phyloP scores from a whole-genome alignment of 1,284 basidiomycete species.

The Moniliophthora roreri region DNA sequence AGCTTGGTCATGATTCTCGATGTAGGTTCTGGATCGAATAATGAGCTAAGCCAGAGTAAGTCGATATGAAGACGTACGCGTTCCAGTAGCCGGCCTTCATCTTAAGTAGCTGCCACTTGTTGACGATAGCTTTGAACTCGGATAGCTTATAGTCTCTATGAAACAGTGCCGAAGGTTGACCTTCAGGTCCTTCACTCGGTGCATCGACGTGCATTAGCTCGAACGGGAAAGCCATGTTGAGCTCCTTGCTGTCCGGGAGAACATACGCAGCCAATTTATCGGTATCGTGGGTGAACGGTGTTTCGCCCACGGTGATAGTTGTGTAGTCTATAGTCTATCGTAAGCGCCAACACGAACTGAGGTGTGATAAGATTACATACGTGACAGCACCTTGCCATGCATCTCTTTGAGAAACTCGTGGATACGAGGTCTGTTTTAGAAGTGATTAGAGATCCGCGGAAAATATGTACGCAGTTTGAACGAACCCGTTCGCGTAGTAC shows the following conservation, averaged over 20 bases:
- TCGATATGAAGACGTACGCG: conserved; percentile 36
- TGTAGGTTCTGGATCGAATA: conserved; percentile 42
- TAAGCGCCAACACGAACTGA: conserved; percentile 1
- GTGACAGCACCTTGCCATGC: conserved; percentile 55
- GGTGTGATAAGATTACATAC: conserved; percentile 40
- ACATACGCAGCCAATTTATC: conserved; percentile 56
- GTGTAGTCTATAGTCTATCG: conserved; percentile 41
- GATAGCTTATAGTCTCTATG: conserved; percentile 50
- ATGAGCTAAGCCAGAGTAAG: not conserved
- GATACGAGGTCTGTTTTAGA: conserved; percentile 48
- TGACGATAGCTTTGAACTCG: conserved; percentile 56
- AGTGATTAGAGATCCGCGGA: not conserved
- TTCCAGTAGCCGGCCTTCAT: conserved; percentile 66
- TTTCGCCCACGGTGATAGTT: conserved; percentile 70
- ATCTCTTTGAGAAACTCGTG: conserved; percentile 73
- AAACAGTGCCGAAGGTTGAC: conserved; percentile 27
- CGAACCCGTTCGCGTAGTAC: conserved; percentile 62
- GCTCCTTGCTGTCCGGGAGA: conserved; percentile 59
- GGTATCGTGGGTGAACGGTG: conserved; percentile 55
- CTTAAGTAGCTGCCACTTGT: conserved; percentile 61
- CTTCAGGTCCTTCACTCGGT: conserved; percentile 20
- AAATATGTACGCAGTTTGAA: not conserved
- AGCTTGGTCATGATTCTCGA: conserved; percentile 71
- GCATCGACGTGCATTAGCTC: conserved; percentile 61
- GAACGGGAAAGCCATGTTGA: conserved; percentile 72